Evolutionary conservation across 495 filamentous ascomycete genomes (phyloP), one percentile per base, ranked within the genome.

Genomic region (Aspergillus taichungensis): DNA sequence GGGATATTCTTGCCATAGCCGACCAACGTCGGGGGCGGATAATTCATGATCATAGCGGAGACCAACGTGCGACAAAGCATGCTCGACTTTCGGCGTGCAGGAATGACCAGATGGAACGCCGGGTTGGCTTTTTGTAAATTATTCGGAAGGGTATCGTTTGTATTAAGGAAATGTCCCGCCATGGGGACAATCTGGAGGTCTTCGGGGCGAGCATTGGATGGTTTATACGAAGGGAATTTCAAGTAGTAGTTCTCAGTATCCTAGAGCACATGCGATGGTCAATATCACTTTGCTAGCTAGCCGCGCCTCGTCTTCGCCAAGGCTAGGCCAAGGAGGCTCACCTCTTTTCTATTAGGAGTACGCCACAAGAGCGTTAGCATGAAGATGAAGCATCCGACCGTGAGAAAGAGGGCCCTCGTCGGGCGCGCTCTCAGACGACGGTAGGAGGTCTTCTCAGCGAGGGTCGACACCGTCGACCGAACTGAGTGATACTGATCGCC

Each of bases 51-150:
- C 61, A 79, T 77, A 4, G 77, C 71, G 0, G 79, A 81, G 4
- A 81, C 63, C 18, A 83, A 36, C 1, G 77, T 76, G 42, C 78
- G 77, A 60, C 81, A 84, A 13, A 83, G 64, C 12, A 73, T 61
- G 28, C 67, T 55, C 35, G 70, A 73, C n/a, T 67, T 66, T 18
- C 61, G 62, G 34, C 62, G 63, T 6, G 74, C 71, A 12, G 77
- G 75, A 13, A 84, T 57, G 30, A 84, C 60, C 32, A 85, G 64
- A 56, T 85, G 82, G 47, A 84, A 77, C n/a, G 69, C 69, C 0
- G 74, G 70, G 34, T 65, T 73, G n/a, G 55, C 59, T 46, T 75
- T 77, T 38, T 63, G 56, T 6, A 69, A 50, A 31, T 62, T 63
- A 28, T 52, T 41, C 7, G 68, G 67, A 11, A 67, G 54, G 24